Evolutionary conservation across 345 rosid species (phyloP), one percentile per base, ranked within the genome.

Genomic region (Anastatica hierochuntica): DNA sequence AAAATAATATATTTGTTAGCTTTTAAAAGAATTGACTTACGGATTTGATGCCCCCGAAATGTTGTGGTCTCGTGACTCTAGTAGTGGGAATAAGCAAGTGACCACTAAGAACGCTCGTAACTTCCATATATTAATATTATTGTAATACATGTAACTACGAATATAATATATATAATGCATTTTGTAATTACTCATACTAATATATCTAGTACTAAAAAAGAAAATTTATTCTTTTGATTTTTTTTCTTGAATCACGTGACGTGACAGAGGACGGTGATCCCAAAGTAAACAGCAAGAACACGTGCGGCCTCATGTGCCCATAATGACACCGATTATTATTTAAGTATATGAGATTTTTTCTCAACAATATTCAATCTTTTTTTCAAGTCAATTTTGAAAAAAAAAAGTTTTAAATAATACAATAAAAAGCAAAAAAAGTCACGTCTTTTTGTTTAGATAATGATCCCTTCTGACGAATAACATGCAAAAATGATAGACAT

Each of bases 231-330:
- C 24, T 21, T 21, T 21, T 21, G 24, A 49, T 55, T 57, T 58
- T 49, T 47, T 45, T 59, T 60, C 59, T 60, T 26, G 79, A 72
- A 68, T 68, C 79, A 73, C 75, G 89, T 67, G 81, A 77, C 46
- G 34, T 36, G 62, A 59, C 72, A 72, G 72, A 56, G 29, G 56
- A 37, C 64, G 80, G 68, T 76, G 82, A 79, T 77, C 83, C 85
- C 78, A 45, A 73, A 44, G 78, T 53, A 63, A 65, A 49, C 72
- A 53, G 66, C 70, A 60, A 71, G 44, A 55, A 71, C 84, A 82
- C 81, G 81, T 82, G 81, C 68, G 40, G 23, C 41, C 53, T 58
- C 82, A 77, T 75, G 77, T 79, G 84, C 79, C 60, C 63, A 38
- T 51, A 45, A 60, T 35, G 63, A 60, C 72, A 68, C 67, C 66